These are phyloP conservation scores for Strobilomyces dryophilus DNA, from an alignment of 768 basidiomycete species.

Conservation along the genomic window DNA sequence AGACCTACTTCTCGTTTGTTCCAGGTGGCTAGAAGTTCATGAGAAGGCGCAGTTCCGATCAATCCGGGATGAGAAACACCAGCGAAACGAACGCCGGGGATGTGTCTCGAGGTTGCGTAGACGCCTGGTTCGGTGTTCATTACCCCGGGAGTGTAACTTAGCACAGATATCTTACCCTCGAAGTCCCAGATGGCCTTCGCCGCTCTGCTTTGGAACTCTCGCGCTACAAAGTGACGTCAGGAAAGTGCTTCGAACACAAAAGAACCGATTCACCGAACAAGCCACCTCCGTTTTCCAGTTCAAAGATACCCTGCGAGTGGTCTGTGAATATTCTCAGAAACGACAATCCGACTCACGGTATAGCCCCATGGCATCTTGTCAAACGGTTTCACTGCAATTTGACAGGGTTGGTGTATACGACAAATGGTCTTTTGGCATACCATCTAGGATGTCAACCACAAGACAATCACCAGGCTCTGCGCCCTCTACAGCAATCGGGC, in stretches of 20 bases:
- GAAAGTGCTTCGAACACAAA: neutral
- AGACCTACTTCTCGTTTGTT: slow-evolving; percentile 66
- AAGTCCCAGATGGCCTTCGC: slow-evolving; percentile 83
- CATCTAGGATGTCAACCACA: slow-evolving; percentile 76
- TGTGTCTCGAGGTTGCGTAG: slow-evolving; percentile 70
- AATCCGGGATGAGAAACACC: slow-evolving; percentile 75
- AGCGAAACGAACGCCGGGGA: slow-evolving; percentile 76
- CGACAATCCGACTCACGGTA: slow-evolving; percentile 39
- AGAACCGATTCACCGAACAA: slow-evolving; percentile 48
- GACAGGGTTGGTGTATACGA: neutral
- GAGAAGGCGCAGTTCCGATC: slow-evolving; percentile 72
- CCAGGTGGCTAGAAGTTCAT: slow-evolving; percentile 70
- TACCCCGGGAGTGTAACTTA: neutral
- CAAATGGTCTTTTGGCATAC: slow-evolving; percentile 29
- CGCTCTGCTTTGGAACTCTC: slow-evolving; percentile 66
- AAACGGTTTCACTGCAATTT: slow-evolving; percentile 50
- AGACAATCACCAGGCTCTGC: slow-evolving; percentile 78
- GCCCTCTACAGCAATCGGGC: slow-evolving; percentile 70
- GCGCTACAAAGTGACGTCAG: slow-evolving; percentile 34
- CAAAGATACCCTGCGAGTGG: slow-evolving; percentile 62
- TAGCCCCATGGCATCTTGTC: slow-evolving; percentile 83
- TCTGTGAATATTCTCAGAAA: neutral
- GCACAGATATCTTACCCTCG: slow-evolving; percentile 38
- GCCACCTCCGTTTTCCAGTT: slow-evolving; percentile 68
- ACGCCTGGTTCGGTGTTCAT: slow-evolving; percentile 39